Base-by-base conservation (phyloP, 305 asterid species). In the Vinca major region DNA sequence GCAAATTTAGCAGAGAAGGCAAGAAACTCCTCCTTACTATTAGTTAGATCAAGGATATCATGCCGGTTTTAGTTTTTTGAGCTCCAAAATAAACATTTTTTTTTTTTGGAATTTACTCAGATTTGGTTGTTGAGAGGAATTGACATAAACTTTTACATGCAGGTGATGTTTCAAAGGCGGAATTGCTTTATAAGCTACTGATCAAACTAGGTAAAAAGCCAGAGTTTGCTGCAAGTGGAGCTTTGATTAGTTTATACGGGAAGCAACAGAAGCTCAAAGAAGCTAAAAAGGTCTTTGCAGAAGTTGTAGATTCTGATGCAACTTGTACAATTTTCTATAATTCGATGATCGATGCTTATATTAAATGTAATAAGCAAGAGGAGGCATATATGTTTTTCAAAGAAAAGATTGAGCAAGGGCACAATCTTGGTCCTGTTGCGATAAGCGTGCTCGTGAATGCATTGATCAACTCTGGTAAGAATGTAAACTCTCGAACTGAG, bases 401-500 rank as follows among this genome's bases (percentile, higher is more conserved):
- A 80, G 86, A 92, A 77, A 90, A 77, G 71, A 74, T 77, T 66
- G 71, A 67, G 71, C 82, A 83, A 82, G 95, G 89, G 64, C 83
- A 80, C 71, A 74, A 74, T 60, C 76, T 88, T 26, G 95, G 86
- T 73, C 86, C 97, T 45, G 86, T 92, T 75, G 86, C 96, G 54
- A 77, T 90, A 78, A 92, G 98, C 86, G 76, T 84, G 75, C 96
- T 92, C 19, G 95, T 92, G 82, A 92, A 88, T 78, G 86, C 93
- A 51, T 74, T 92, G 85, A 63, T 85, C 48, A 77, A 75, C 68
- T 78, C 81, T 58, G 95, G 98, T 92, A 84, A 79, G 86, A 70
- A 64, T 71, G 17, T 73, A 54, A 65, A 56, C 44, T 12, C 51
- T 54, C 33, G n/a, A 17, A 39, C 26, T 40, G 43, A 33, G n/a